Percentiles rank a stretch among this genome's conserved stretches.
phyloP scores from a whole-genome alignment of 352 stramenopile genomes.

The Pythium rishiriense region DNA sequence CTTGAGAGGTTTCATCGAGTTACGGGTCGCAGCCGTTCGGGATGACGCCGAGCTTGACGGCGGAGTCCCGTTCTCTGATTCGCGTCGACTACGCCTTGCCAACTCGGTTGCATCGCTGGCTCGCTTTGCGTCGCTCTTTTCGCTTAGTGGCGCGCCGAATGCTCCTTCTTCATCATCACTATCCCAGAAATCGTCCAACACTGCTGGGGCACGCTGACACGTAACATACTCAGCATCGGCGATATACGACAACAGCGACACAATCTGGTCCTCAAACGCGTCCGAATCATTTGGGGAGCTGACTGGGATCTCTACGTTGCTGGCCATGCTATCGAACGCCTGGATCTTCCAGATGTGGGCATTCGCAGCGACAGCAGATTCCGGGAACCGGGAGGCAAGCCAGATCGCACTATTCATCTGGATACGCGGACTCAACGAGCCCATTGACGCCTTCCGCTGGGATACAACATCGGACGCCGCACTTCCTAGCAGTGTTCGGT shows the following conservation, averaged over 20 bases:
- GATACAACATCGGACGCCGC: background rate
- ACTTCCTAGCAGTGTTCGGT: conserved; percentile 51
- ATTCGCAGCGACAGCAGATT: conserved; percentile 74
- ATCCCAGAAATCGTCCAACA: conserved; percentile 46
- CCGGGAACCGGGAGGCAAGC: conserved; percentile 80
- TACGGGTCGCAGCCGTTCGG: conserved; percentile 57
- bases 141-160: background rate
- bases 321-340: conserved; percentile 50
- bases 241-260: conserved; percentile 85
- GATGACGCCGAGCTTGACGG: conserved; percentile 32
- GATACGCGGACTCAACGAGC: conserved; percentile 22
- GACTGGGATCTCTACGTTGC: conserved; percentile 56
- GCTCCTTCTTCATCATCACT: conserved; percentile 52
- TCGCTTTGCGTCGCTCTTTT: background rate
- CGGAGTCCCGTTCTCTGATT: conserved; percentile 6
- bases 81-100: conserved; percentile 8
- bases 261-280: conserved; percentile 57
- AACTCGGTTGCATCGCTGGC: background rate
- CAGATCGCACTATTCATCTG: conserved; percentile 48
- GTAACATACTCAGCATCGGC: conserved; percentile 78
- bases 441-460: conserved; percentile 5
- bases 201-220: conserved; percentile 57
- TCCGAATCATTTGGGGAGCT: conserved; percentile 22
- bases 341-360: conserved; percentile 82
- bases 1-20: conserved; percentile 64